Evolutionary conservation across 2,329 filamentous ascomycete genomes (phyloP), one percentile per base, ranked within the genome.

Genomic region (Amesomyces nigricolor): DNA sequence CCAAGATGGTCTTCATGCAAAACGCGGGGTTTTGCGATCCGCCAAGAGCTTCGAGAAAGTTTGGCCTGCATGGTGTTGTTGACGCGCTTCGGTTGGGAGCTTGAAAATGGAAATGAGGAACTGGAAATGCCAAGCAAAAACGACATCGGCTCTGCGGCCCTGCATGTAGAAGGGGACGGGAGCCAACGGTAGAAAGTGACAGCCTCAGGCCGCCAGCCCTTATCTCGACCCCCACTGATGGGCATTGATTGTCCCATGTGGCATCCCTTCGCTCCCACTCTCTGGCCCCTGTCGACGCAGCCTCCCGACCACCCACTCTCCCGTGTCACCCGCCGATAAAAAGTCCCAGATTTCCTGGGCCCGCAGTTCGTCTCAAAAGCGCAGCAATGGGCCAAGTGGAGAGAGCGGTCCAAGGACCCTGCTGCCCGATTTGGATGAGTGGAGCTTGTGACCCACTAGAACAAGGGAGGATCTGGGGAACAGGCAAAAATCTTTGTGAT

Each of bases 171-270:
- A 38, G 38, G 49, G 38, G 17, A 19, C 17, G 17, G 17, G 26
- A 38, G 51, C 19, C 11, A 37, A 11, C 30, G 9, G 14, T 10
- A 26, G 6, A 19, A 30, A 47, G n/a, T 17, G 29, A 47, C 32
- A 52, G 53, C 60, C 59, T 61, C 51, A 58, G 59, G 61, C 62
- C 44, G 42, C 32, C 58, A 61, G 56, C 49, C 37, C 62, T 64
- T 65, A 65, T 65, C 63, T 63, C 61, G 57, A 65, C 63, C 63
- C 63, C 63, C 63, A 64, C 63, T 59, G 52, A 11, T 39, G 26
- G 35, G 49, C 54, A 51, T 54, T 56, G 55, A 54, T 61, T 50
- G 57, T 58, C 62, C 32, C 61, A 65, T 64, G 63, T 64, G 60
- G 61, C 58, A 58, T 58, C 30, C 40, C 47, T 57, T 57, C 50